These are phyloP conservation scores for Talaromyces amestolkiae DNA, from an alignment of 2,329 filamentous ascomycete species.

Conservation along the genomic window DNA sequence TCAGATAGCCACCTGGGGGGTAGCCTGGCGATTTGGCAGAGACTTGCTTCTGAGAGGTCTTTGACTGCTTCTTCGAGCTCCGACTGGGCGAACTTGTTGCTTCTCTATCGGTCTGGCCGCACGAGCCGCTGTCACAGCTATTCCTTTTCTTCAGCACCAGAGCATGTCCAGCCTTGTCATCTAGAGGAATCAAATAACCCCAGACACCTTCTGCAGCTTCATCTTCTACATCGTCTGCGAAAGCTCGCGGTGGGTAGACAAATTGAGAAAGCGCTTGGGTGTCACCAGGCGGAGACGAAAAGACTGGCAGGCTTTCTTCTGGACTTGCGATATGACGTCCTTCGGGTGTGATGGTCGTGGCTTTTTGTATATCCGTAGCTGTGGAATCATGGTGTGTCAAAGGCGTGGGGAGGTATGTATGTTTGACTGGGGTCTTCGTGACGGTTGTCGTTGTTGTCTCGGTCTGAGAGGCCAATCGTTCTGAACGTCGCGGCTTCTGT, in stretches of 20 bases:
- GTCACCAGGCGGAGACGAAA: slow-evolving; percentile 68
- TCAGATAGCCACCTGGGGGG: slow-evolving; percentile 78
- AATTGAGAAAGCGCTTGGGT: slow-evolving; percentile 81
- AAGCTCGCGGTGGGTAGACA: slow-evolving; percentile 65
- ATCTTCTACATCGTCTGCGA: slow-evolving; percentile 80
- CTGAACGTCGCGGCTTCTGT: slow-evolving; percentile 82
- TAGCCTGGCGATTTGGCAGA: slow-evolving; percentile 56
- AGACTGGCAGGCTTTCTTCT: slow-evolving; percentile 37
- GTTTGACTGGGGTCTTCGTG: slow-evolving; percentile 51
- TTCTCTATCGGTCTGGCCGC: slow-evolving; percentile 32
- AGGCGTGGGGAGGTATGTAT: slow-evolving; percentile 75
- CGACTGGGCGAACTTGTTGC: slow-evolving; percentile 37
- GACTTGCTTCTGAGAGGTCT: slow-evolving; percentile 56
- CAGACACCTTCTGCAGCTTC: slow-evolving; percentile 84
- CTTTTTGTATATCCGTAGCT: slow-evolving; percentile 62
- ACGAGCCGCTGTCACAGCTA: slow-evolving; percentile 56
- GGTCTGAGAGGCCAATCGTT: slow-evolving; percentile 64
- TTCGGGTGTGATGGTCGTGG: slow-evolving; percentile 68
- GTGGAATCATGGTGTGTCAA: slow-evolving; percentile 67
- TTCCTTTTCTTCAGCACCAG: slow-evolving; percentile 74
- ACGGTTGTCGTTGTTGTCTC: slow-evolving; percentile 48
- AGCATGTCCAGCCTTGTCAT: slow-evolving; percentile 64
- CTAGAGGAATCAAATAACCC: slow-evolving; percentile 87
- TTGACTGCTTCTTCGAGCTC: slow-evolving; percentile 41
- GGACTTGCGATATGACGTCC: slow-evolving; percentile 50